Evolutionary conservation across 2,329 filamentous ascomycete species (phyloP).

Genomic region (Penicillium sp.): DNA sequence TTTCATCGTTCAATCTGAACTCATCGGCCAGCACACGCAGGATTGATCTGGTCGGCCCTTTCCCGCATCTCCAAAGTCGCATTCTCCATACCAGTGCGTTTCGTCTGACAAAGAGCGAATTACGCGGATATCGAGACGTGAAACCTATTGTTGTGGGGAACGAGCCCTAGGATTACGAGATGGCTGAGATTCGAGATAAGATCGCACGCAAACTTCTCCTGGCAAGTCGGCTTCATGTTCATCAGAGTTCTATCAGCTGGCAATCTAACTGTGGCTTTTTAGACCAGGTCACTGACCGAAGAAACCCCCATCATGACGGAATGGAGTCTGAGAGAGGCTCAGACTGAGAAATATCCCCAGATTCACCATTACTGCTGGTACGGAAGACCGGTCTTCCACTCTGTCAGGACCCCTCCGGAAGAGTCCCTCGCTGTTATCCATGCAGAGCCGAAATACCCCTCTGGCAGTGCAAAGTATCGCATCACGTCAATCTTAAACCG

Average conservation of each 20-base stretch:
- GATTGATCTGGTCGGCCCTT: too few relatives aligned
- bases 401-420: not conserved
- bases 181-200: not conserved
- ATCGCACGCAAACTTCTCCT: not conserved
- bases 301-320: not conserved
- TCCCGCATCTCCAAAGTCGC: too few relatives aligned
- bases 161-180: not conserved
- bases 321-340: not conserved
- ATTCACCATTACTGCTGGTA: not conserved
- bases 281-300: not conserved
- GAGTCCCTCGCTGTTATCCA: not conserved
- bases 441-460: not conserved
- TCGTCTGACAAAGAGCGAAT: too few relatives aligned
- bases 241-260: not conserved
- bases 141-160: too few relatives aligned
- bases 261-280: not conserved
- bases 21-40: too few relatives aligned
- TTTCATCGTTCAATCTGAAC: too few relatives aligned
- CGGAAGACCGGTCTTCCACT: not conserved
- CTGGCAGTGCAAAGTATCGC: not conserved
- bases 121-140: too few relatives aligned
- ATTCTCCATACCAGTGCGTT: too few relatives aligned
- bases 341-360: fast-evolving
- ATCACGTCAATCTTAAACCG: not conserved
- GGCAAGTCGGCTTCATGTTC: not conserved